Percentiles rank a stretch among this genome's conserved stretches.
phyloP scores from a whole-genome alignment of 2,329 filamentous ascomycete genomes.

The Cercospora janseana region DNA sequence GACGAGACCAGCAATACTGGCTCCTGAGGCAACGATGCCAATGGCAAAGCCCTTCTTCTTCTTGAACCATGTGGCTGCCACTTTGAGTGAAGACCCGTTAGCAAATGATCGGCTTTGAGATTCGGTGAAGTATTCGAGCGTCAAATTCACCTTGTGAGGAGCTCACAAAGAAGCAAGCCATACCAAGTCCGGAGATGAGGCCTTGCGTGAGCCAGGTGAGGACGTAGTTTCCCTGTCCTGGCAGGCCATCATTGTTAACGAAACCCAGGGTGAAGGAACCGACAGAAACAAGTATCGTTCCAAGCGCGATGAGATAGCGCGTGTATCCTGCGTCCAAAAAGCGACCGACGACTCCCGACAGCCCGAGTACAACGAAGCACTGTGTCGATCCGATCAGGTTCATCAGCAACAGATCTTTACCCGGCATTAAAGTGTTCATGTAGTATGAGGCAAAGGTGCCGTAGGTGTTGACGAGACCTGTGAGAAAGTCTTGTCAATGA shows the following conservation, averaged over 20 bases:
- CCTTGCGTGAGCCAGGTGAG: conserved; percentile 51
- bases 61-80: conserved; percentile 52
- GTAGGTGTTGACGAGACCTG: conserved; percentile 47
- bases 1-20: conserved; percentile 43
- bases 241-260: conserved; percentile 41
- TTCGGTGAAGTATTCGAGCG: not conserved
- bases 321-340: conserved; percentile 50
- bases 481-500: not conserved
- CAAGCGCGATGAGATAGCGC: conserved; percentile 42
- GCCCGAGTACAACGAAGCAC: conserved; percentile 47
- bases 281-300: conserved; percentile 44
- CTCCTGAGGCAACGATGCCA: conserved; percentile 52
- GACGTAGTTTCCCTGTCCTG: conserved; percentile 42
- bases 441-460: conserved; percentile 53
- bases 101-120: conserved; percentile 41
- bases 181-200: conserved; percentile 48
- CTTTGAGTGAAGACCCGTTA: conserved; percentile 31
- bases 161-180: conserved; percentile 54
- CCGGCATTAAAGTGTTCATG: conserved; percentile 45
- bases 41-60: conserved; percentile 49
- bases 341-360: conserved; percentile 49
- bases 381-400: conserved; percentile 52
- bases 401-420: conserved; percentile 42
- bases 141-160: conserved; percentile 47
- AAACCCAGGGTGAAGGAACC: conserved; percentile 48